phyloP scores from a whole-genome alignment of 768 basidiomycete genomes.

The Agrocybe pediades region DNA sequence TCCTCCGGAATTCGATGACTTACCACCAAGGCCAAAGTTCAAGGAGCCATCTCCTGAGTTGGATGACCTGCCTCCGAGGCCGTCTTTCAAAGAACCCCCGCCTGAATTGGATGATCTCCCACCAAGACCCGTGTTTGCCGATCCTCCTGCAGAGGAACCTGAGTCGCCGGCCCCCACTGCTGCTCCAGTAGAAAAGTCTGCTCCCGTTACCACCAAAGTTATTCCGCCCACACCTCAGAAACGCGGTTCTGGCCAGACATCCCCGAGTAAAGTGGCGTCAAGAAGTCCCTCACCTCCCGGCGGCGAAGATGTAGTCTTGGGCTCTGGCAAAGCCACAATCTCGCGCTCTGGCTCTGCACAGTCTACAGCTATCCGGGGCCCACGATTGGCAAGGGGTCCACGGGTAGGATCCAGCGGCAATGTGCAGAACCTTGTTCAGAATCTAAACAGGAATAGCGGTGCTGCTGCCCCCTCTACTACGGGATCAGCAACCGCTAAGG shows the following conservation, averaged over 20 bases:
- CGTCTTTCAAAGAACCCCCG: slow-evolving; percentile 52
- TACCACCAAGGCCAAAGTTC: slow-evolving; percentile 24
- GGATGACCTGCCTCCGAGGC: slow-evolving; percentile 20
- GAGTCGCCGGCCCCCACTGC: slow-evolving; percentile 43
- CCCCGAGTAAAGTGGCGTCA: slow-evolving; percentile 35
- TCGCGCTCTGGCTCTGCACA: slow-evolving; percentile 49
- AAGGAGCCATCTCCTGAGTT: slow-evolving; percentile 57
- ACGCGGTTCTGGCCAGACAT: slow-evolving; percentile 36
- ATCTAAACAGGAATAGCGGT: slow-evolving; percentile 52
- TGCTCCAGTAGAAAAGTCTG: slow-evolving; percentile 29
- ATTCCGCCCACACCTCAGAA: slow-evolving; percentile 56
- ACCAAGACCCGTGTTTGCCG: slow-evolving; percentile 50
- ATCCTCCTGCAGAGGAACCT: slow-evolving; percentile 60
- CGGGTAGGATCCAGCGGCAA: slow-evolving; percentile 45
- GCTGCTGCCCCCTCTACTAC: slow-evolving; percentile 33
- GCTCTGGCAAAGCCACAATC: slow-evolving; percentile 40
- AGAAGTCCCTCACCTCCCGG: slow-evolving; percentile 46
- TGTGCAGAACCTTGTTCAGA: slow-evolving; percentile 60
- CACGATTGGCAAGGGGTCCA: slow-evolving; percentile 45
- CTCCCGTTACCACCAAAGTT: slow-evolving; percentile 31
- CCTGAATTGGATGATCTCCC: slow-evolving; percentile 47
- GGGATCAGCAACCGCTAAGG: slow-evolving; percentile 43
- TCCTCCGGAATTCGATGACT: slow-evolving; percentile 50
- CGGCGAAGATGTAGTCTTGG: slow-evolving; percentile 35
- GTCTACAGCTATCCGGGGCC: slow-evolving; percentile 26